phyloP scores from a whole-genome alignment of 768 basidiomycete genomes.

The Amyloporia xantha region DNA sequence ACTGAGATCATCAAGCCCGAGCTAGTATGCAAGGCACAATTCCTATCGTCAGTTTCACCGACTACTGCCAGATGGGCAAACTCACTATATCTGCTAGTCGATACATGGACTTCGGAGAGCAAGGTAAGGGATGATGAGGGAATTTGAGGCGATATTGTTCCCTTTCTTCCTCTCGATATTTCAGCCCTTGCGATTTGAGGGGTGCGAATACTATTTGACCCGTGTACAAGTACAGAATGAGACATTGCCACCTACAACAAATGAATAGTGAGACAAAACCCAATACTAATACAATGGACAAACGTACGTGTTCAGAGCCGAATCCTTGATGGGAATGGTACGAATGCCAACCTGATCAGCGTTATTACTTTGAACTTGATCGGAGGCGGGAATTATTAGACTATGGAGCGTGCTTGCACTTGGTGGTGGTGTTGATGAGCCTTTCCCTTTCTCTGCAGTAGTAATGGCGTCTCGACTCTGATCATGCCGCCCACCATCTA shows the following conservation, averaged over 20 bases:
- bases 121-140: background rate
- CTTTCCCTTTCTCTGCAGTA: too few species aligned
- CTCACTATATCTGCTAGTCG: conserved; percentile 1
- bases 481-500: background rate
- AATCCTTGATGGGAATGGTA: background rate
- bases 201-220: conserved; percentile 1
- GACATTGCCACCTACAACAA: background rate
- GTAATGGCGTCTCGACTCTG: background rate
- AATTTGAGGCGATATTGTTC: background rate
- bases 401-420: too few species aligned
- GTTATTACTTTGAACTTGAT: too few species aligned
- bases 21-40: background rate
- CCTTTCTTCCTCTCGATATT: background rate
- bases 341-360: background rate
- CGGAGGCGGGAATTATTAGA: too few species aligned
- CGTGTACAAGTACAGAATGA: conserved; percentile 3
- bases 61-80: too few species aligned
- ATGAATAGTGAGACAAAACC: background rate
- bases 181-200: conserved; percentile 2
- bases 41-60: background rate
- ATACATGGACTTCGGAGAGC: conserved; percentile 7
- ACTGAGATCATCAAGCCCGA: conserved; percentile 4
- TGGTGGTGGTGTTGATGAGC: too few species aligned
- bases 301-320: background rate
- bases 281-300: background rate